phyloP scores from a whole-genome alignment of 306 rosid species.

The Cercis canadensis region DNA sequence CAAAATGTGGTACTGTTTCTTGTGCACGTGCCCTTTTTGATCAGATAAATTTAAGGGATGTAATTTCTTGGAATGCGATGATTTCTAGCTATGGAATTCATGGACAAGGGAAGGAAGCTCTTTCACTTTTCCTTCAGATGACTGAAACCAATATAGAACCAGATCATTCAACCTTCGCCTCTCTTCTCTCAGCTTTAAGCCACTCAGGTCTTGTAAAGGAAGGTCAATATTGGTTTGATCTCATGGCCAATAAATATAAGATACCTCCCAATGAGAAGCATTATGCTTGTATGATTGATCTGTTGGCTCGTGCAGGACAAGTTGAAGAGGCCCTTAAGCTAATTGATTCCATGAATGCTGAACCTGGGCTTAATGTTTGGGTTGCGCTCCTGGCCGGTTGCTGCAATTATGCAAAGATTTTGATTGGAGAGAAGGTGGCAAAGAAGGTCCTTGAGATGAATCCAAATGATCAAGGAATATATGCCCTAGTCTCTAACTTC shows the following conservation, averaged over 20 bases:
- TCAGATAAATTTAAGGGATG: conserved; percentile 41
- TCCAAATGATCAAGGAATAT: conserved; percentile 47
- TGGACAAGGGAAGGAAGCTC: conserved; percentile 55
- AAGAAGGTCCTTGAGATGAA: conserved; percentile 46
- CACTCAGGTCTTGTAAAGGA: conserved; percentile 56
- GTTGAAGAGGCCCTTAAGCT: conserved; percentile 53
- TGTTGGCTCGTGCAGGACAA: conserved; percentile 51
- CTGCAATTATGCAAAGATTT: conserved; percentile 35
- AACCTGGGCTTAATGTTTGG: conserved; percentile 50
- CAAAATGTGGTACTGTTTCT: conserved; percentile 55
- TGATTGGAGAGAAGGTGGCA: conserved; percentile 44
- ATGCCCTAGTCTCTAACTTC: conserved; percentile 52
- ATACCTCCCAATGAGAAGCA: conserved; percentile 50
- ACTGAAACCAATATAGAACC: conserved; percentile 37
- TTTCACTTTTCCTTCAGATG: conserved; percentile 50
- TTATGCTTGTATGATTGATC: conserved; percentile 58
- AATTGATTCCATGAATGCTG: conserved; percentile 37
- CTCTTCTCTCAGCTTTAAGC: conserved; percentile 58
- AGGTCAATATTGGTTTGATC: conserved; percentile 50
- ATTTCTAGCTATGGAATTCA: conserved; percentile 53
- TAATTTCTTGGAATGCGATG: conserved; percentile 55
- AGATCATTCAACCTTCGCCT: conserved; percentile 58
- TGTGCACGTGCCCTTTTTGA: conserved; percentile 46
- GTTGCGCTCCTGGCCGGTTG: conserved; percentile 58
- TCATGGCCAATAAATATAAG: conserved; percentile 44